A percentile compares a stretch with the other conserved stretches of the same genome.
Conservation (phyloP, 139 green algal genomes). For the Parachlorella kessleri region DNA sequence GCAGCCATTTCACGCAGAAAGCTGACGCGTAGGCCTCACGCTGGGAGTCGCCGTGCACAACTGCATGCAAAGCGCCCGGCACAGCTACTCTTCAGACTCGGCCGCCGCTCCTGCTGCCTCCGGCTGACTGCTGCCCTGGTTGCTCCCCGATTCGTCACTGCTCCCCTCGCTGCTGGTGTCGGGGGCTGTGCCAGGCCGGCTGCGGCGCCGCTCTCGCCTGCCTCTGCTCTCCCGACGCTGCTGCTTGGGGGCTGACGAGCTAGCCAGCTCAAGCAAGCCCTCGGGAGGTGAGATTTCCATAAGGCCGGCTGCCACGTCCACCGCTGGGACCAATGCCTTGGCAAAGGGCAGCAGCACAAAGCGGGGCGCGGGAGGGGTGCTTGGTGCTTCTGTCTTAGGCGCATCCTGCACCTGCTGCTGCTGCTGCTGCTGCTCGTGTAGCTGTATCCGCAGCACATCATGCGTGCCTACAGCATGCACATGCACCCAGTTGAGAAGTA, state of each 20-base stretch:
- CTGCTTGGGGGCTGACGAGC: background rate
- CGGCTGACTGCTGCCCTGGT: no score
- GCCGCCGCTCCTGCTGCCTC: no score
- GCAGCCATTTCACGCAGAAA: no score
- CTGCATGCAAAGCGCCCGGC: no score
- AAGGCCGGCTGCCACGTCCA: constrained; percentile 27
- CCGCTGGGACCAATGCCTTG: constrained; percentile 48
- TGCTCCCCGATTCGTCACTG: background rate
- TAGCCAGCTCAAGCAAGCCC: constrained; percentile 47
- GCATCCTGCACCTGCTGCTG: background rate
- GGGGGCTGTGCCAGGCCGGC: background rate
- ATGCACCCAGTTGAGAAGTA: no score
- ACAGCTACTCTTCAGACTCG: no score
- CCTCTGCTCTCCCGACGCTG: constrained; percentile 18
- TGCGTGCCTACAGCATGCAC: constrained; percentile 33
- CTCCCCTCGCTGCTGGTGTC: background rate
- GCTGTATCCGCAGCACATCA: constrained; percentile 46
- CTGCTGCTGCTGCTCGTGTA: constrained; percentile 1
- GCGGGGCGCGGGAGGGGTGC: background rate
- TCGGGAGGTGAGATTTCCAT: constrained; percentile 40
- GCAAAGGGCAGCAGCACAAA: constrained; percentile 51
- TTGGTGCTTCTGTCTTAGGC: no score
- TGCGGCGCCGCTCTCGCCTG: constrained; percentile 3
- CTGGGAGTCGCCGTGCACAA: no score
- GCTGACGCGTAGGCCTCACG: no score